phyloP scores from a whole-genome alignment of 1,284 basidiomycete species.

The Naganishia albida region DNA sequence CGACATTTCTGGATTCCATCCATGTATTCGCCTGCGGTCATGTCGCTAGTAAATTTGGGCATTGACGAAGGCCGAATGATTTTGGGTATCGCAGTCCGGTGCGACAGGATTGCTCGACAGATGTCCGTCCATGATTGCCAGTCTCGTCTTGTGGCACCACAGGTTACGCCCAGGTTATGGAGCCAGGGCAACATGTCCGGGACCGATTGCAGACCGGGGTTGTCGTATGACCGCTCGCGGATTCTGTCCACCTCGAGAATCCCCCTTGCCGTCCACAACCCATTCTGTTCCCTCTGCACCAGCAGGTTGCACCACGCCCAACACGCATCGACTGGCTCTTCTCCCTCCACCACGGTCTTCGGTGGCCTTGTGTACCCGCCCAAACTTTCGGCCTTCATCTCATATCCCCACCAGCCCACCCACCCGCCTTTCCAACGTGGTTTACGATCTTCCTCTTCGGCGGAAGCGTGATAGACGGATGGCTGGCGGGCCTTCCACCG shows the following conservation, averaged over 20 bases:
- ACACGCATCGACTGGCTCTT: conserved; percentile 45
- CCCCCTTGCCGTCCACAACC: conserved; percentile 55
- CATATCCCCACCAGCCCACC: conserved; percentile 60
- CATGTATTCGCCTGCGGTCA: conserved; percentile 62
- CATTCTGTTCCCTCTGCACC: conserved; percentile 50
- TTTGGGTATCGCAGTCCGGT: background rate
- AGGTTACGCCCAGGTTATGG: conserved; percentile 36
- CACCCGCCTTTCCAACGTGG: conserved; percentile 56
- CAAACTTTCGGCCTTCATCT: conserved; percentile 59
- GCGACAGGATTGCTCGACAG: background rate
- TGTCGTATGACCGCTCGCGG: conserved; percentile 1
- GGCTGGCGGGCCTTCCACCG: conserved; percentile 27
- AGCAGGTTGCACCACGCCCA: conserved; percentile 55
- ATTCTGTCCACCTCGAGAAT: conserved; percentile 40
- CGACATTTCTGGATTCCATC: conserved; percentile 71
- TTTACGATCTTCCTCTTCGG: conserved; percentile 21
- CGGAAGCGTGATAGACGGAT: conserved; percentile 15
- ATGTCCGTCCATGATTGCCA: conserved; percentile 35
- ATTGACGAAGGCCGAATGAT: conserved; percentile 29
- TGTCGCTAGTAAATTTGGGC: conserved; percentile 47
- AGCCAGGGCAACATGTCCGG: conserved; percentile 45
- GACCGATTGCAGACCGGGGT: conserved; percentile 1
- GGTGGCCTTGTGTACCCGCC: conserved; percentile 41
- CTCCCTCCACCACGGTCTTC: conserved; percentile 11
- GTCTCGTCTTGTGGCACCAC: conserved; percentile 38